Evolutionary conservation across 2,329 filamentous ascomycete genomes (phyloP).

Genomic region (Scortechinia acanthostroma): DNA sequence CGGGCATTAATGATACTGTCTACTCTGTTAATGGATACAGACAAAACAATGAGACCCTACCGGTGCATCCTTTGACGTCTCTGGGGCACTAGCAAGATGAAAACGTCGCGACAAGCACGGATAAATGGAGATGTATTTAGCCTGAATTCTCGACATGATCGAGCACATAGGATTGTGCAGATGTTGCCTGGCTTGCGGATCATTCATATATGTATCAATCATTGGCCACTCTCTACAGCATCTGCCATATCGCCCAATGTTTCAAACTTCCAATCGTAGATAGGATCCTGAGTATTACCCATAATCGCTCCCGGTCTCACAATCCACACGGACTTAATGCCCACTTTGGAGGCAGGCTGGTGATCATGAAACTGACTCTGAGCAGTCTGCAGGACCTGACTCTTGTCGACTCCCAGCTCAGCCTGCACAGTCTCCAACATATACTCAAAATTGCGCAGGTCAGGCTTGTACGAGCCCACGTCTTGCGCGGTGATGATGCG

Average conservation of each 20-base stretch:
- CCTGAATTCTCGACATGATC: too few relatives aligned
- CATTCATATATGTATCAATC: too few relatives aligned
- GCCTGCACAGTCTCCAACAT: slow-evolving; percentile 44
- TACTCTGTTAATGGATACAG: too few relatives aligned
- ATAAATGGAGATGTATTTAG: too few relatives aligned
- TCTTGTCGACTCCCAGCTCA: slow-evolving; percentile 46
- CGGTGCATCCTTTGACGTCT: too few relatives aligned
- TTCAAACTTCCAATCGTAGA: slow-evolving; percentile 47
- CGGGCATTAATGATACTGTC: too few relatives aligned
- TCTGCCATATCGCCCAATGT: slow-evolving; percentile 54
- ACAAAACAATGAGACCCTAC: too few relatives aligned
- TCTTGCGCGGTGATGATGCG: slow-evolving; percentile 63
- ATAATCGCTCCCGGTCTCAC: slow-evolving; percentile 31
- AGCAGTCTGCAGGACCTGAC: slow-evolving; percentile 55
- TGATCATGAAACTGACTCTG: slow-evolving; percentile 69
- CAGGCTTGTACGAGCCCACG: slow-evolving; percentile 67
- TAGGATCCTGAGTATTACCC: slow-evolving; percentile 27
- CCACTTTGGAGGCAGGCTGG: slow-evolving; percentile 49
- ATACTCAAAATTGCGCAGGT: slow-evolving; percentile 57
- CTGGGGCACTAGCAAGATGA: too few relatives aligned
- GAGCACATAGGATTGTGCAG: too few relatives aligned
- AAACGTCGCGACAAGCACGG: too few relatives aligned
- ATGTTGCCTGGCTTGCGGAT: too few relatives aligned
- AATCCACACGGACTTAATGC: slow-evolving; percentile 56
- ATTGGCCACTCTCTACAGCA: slow-evolving; percentile 33